These are phyloP conservation scores for Plenodomus lindquistii DNA, from an alignment of 2,329 filamentous ascomycete species.

Conservation along the genomic window DNA sequence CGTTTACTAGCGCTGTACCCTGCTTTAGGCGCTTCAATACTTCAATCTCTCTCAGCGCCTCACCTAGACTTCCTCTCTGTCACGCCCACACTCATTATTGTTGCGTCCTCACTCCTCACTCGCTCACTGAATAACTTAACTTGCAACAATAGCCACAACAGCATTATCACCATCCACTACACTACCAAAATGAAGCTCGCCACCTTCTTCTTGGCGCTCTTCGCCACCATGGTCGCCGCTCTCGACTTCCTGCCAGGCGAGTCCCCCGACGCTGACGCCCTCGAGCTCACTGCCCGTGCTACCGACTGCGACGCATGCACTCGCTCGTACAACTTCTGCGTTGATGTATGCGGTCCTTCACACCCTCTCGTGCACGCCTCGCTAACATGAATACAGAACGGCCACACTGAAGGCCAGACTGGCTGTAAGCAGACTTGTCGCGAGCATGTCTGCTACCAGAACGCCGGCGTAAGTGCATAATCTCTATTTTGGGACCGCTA, in stretches of 20 bases:
- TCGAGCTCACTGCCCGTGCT: neutral
- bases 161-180: neutral
- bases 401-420: slow-evolving; percentile 8
- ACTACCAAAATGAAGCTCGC: neutral
- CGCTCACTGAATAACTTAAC: neutral
- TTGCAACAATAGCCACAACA: neutral
- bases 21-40: neutral
- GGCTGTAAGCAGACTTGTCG: slow-evolving; percentile 17
- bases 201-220: neutral
- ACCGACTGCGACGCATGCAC: slow-evolving; percentile 10
- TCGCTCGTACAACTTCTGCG: slow-evolving; percentile 11
- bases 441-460: slow-evolving; percentile 16
- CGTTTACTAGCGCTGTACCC: neutral
- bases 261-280: neutral
- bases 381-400: slow-evolving; percentile 7
- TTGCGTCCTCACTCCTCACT: neutral
- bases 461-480: slow-evolving; percentile 5
- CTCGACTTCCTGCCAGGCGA: neutral
- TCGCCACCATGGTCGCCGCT: neutral
- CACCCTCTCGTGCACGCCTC: neutral
- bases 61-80: neutral
- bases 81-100: neutral
- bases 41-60: neutral
- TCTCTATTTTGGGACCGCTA: neutral
- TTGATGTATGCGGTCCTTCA: slow-evolving; percentile 4